Conservation (phyloP, 805 yeast species). For the Starmerella cellae region DNA sequence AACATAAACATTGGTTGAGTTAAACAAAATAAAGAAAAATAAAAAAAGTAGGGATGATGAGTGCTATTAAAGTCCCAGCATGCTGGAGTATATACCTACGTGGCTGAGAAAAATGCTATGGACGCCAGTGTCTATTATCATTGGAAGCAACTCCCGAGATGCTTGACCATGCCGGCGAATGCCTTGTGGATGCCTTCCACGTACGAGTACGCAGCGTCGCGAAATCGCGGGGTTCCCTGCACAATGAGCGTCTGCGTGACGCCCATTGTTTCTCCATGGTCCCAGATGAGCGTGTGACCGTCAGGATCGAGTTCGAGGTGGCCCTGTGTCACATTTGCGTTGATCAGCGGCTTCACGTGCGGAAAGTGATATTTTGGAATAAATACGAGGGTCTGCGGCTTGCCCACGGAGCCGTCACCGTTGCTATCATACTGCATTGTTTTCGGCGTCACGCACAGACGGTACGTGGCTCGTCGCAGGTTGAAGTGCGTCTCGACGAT, state of each 20-base stretch:
- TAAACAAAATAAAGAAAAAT: too few species aligned
- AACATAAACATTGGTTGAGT: too few species aligned
- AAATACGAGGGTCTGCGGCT: conserved; percentile 31
- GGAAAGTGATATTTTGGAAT: conserved; percentile 64
- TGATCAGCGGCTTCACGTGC: neutral
- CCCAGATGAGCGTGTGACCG: conserved; percentile 19
- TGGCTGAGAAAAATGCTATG: too few species aligned
- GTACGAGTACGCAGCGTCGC: conserved; percentile 19
- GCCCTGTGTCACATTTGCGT: conserved; percentile 14
- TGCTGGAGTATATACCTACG: too few species aligned
- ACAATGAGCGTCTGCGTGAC: conserved; percentile 14
- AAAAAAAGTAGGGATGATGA: neutral
- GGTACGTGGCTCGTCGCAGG: conserved; percentile 35
- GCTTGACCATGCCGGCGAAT: neutral
- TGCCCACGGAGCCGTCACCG: neutral
- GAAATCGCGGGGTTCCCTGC: conserved; percentile 17
- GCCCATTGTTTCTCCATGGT: conserved; percentile 10
- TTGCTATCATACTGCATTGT: conserved; percentile 5
- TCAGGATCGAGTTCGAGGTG: conserved; percentile 8
- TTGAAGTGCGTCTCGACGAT: conserved; percentile 48
- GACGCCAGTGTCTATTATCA: too few species aligned
- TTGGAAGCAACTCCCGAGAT: neutral
- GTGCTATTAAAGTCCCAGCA: too few species aligned
- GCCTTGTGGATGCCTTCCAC: conserved; percentile 16
- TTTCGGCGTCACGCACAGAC: conserved; percentile 32